Conservation (phyloP, 768 basidiomycete species). For the Suillus discolor region DNA sequence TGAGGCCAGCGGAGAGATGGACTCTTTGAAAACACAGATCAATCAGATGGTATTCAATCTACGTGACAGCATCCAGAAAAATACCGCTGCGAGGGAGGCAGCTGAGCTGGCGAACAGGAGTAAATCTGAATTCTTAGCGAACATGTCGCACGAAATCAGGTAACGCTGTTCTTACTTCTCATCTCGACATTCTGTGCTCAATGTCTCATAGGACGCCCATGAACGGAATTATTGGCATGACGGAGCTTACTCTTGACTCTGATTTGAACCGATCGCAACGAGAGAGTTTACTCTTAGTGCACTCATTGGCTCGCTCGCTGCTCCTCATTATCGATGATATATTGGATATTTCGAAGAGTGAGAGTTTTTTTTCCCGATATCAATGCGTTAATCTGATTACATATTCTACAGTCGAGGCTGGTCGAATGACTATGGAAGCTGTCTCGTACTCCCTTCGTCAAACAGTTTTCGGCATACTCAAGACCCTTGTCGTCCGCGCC, state of each 20-base stretch:
- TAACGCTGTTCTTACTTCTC: conserved; percentile 37
- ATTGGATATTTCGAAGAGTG: conserved; percentile 99
- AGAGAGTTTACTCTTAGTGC: conserved; percentile 94
- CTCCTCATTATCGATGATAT: conserved; percentile 99
- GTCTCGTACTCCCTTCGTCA: conserved; percentile 98
- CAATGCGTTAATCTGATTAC: conserved; percentile 10
- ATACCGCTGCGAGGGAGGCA: conserved; percentile 94
- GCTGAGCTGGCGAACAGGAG: conserved; percentile 97
- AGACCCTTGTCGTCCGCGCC: conserved; percentile 96
- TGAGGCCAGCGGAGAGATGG: conserved; percentile 98
- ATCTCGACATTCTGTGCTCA: conserved; percentile 1
- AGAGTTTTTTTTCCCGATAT: conserved; percentile 33
- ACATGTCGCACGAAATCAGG: conserved; percentile 98
- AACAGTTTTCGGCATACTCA: conserved; percentile 95
- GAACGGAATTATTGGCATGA: conserved; percentile 99
- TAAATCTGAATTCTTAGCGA: conserved; percentile 98
- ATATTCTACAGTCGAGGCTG: conserved; percentile 80
- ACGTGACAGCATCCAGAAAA: conserved; percentile 97
- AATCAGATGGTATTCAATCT: conserved; percentile 99
- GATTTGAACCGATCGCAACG: conserved; percentile 93
- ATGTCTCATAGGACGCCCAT: conserved; percentile 82
- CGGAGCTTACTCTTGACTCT: conserved; percentile 93
- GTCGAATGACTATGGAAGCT: conserved; percentile 99
- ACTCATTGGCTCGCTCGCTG: conserved; percentile 89
- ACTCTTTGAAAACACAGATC: conserved; percentile 98